Conservation (phyloP, 2,329 filamentous ascomycete genomes). For the Ascochyta lentis region DNA sequence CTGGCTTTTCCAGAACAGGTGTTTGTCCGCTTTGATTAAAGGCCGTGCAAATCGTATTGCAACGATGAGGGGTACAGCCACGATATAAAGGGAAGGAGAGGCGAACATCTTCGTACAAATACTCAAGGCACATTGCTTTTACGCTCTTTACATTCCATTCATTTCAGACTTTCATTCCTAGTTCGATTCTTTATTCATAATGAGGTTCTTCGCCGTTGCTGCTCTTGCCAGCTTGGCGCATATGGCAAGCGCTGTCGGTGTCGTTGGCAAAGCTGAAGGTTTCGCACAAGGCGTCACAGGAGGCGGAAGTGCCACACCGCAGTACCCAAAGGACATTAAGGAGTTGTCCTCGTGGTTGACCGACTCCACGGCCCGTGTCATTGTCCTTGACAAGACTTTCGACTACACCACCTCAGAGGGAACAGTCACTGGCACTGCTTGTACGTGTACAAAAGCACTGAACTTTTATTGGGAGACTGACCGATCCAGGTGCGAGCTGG, state of each 20-base stretch:
- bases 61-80: neutral
- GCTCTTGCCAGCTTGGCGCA: slow-evolving; percentile 16
- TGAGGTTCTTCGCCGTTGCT: slow-evolving; percentile 12
- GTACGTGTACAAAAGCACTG: neutral
- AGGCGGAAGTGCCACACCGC: slow-evolving; percentile 19
- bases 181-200: slow-evolving; percentile 1
- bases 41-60: neutral
- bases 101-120: neutral
- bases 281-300: slow-evolving; percentile 20
- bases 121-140: neutral
- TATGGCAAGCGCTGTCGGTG: slow-evolving; percentile 13
- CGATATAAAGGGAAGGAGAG: neutral
- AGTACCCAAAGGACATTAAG: slow-evolving; percentile 14
- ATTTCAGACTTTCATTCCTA: slow-evolving; percentile 1
- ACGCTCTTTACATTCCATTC: neutral
- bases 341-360: slow-evolving; percentile 32
- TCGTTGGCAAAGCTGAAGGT: slow-evolving; percentile 16
- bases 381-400: slow-evolving; percentile 43
- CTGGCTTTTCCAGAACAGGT: neutral
- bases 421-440: slow-evolving; percentile 23
- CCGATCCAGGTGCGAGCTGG: slow-evolving; percentile 16
- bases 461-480: neutral
- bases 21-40: slow-evolving; percentile 8
- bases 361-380: slow-evolving; percentile 42
- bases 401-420: slow-evolving; percentile 33